Evolutionary conservation across 345 rosid genomes (phyloP), one percentile per base, ranked within the genome.

Genomic region (Ceriops zippeliana): DNA sequence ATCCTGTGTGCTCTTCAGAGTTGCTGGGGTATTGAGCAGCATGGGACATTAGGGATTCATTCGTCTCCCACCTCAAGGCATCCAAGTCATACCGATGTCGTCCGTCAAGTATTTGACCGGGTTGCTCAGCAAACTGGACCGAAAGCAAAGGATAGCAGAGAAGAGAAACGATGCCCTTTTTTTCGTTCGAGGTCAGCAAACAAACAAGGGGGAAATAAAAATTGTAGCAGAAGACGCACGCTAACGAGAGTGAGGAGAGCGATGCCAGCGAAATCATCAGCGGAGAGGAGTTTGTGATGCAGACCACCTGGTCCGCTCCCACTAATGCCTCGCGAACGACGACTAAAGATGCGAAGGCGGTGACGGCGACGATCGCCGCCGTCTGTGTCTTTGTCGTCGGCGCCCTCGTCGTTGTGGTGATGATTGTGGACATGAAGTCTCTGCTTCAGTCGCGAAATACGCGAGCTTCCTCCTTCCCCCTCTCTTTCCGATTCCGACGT

Each of bases 201-300:
- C 28, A 31, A 34, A 42, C 6, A 24, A 51, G 61, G 24, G 61
- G 4, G 49, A 3, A 42, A 42, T 1, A 42, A 3, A 42, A 42
- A 10, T 42, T 1, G 47, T 46, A 74, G 21, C 17, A 24, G 38
- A 38, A 11, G 21, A 11, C 78, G 31, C 83, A 90, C 96, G 60
- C 82, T 63, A 10, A 86, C 67, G 34, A 93, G 77, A 74, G 95
- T 84, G 63, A 93, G 87, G 78, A 85, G 91, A 34, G 98, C 97
- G 65, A 93, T 86, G 79, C 98, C 98, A 38, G 91, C 81, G 70
- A 93, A 87, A 79, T 87, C 88, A 1, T 89, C 97, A 11, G 80
- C 86, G 15, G 79, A 61, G 9, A 75, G 38, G 62, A 79, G 73
- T 65, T 75, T 89, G 51, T 53, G 69, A 62, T 52, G 38, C 47